Base-by-base conservation (phyloP, 306 rosid genomes). In the Albizia julibrissin region DNA sequence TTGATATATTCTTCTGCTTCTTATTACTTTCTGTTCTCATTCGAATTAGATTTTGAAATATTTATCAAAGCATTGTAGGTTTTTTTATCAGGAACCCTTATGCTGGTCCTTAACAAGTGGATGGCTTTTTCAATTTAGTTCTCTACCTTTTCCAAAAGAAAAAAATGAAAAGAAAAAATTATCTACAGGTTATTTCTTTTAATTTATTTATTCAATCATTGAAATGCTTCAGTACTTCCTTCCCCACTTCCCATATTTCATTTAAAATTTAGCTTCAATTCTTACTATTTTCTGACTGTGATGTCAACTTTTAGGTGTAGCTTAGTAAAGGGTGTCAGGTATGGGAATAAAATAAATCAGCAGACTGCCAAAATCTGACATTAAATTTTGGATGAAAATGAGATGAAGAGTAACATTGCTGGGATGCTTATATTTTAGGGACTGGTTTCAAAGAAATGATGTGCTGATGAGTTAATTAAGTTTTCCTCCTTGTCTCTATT, bases 401-500 rank as follows among this genome's bases (percentile, higher is more conserved):
- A 59, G 66, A 59, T 24, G 33, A 46, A 46, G 50, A 14, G 50
- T 9, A 59, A 24, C 33, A 24, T 24, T 22, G 66, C 66, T 22
- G 27, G 18, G 4, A 58, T 9, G 31, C 9, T 58, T 2, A 58
- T 58, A 31, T 27, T 58, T 58, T n/a, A 22, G 65, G 65, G 29
- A 58, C 12, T 22, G 9, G 12, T n/a, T 58, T 58, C 11, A 58
- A 50, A 50, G 65, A n/a, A n/a, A 58, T 9, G 33, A 9, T 24
- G 12, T 61, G 8, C 31, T 61, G 31, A 11, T 33, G 69, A 64
- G 10, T 33, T 27, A 27, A 64, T 29, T 11, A 59, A 22, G 66
- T 22, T 62, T 62, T 62, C 39, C 69, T 26, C 21, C 69, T 27
- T 61, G 22, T 84, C 79, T 59, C 56, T 84, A 21, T 16, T 21